Conservation (phyloP, 1,139 yeast genomes). For the Yamadazyma buinensis region DNA sequence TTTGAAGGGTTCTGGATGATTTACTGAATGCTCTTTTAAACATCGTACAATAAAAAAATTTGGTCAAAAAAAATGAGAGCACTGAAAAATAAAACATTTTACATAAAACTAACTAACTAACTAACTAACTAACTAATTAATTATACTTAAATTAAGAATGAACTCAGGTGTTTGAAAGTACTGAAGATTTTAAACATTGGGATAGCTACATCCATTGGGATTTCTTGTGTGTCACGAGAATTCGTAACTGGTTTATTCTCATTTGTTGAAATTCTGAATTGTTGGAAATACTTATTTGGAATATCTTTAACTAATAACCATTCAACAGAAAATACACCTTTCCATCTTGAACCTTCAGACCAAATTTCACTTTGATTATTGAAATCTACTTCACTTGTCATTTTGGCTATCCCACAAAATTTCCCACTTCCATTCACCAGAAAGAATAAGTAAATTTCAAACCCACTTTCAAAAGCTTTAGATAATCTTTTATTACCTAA, state of each 20-base stretch:
- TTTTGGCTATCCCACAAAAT: slow-evolving; percentile 62
- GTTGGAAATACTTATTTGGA: slow-evolving; percentile 44
- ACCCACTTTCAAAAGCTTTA: slow-evolving; percentile 17
- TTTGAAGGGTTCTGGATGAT: background rate
- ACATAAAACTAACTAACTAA: no score
- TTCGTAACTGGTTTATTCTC: slow-evolving; percentile 52
- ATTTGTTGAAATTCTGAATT: slow-evolving; percentile 40
- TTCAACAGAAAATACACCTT: slow-evolving; percentile 48
- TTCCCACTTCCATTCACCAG: slow-evolving; percentile 59
- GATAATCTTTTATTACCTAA: slow-evolving; percentile 52
- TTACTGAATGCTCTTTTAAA: slow-evolving; percentile 6
- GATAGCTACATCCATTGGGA: slow-evolving; percentile 41
- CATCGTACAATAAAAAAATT: no score
- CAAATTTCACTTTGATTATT: slow-evolving; percentile 40
- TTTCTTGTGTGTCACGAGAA: slow-evolving; percentile 60
- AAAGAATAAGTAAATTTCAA: slow-evolving; percentile 44
- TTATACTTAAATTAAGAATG: slow-evolving; percentile 9
- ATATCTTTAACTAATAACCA: slow-evolving; percentile 53
- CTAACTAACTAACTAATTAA: no score
- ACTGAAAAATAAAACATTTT: no score
- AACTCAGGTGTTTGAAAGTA: slow-evolving; percentile 17
- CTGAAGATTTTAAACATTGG: slow-evolving; percentile 46
- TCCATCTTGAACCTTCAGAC: slow-evolving; percentile 48
- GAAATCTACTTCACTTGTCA: slow-evolving; percentile 40
- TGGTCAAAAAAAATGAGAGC: no score